phyloP scores from a whole-genome alignment of 1,284 basidiomycete species.

The Anthracocystis panici-leucophaei region DNA sequence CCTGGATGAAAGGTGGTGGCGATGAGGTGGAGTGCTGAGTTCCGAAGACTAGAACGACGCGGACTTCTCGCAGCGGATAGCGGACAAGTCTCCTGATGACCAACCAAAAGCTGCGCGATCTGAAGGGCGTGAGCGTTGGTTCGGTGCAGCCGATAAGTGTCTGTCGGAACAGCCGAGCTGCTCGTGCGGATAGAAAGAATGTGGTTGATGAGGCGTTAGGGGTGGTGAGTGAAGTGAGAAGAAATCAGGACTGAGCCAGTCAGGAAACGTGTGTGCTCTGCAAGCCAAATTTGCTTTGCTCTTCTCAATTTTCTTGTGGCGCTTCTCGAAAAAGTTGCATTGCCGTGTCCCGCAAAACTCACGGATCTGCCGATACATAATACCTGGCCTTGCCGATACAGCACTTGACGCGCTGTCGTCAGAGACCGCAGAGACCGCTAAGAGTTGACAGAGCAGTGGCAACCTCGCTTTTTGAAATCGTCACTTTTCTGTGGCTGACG shows the following conservation, averaged over 20 bases:
- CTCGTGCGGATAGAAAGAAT: no score
- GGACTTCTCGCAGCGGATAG: background rate
- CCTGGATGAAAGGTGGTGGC: background rate
- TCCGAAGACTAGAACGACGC: no score
- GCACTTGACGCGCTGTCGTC: constrained; percentile 5
- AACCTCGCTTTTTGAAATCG: background rate
- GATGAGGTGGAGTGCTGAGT: background rate
- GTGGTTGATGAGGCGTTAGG: background rate
- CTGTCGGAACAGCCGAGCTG: no score
- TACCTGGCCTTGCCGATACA: background rate
- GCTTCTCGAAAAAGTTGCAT: constrained; percentile 21
- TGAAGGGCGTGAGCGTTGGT: no score
- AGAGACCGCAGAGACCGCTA: background rate
- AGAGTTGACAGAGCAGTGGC: background rate
- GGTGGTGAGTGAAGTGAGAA: background rate
- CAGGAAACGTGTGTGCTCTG: background rate
- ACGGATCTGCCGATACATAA: constrained; percentile 26
- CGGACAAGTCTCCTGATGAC: no score
- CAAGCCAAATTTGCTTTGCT: constrained; percentile 11
- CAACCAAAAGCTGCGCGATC: background rate
- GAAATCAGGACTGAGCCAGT: background rate
- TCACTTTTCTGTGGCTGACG: constrained; percentile 8
- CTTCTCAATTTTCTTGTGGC: constrained; percentile 25
- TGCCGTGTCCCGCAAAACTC: constrained; percentile 33
- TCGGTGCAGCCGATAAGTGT: background rate